Percentiles rank a stretch among this genome's conserved stretches.
phyloP scores from a whole-genome alignment of 73 alveolate genomes.

The Tetrahymena borealis region DNA sequence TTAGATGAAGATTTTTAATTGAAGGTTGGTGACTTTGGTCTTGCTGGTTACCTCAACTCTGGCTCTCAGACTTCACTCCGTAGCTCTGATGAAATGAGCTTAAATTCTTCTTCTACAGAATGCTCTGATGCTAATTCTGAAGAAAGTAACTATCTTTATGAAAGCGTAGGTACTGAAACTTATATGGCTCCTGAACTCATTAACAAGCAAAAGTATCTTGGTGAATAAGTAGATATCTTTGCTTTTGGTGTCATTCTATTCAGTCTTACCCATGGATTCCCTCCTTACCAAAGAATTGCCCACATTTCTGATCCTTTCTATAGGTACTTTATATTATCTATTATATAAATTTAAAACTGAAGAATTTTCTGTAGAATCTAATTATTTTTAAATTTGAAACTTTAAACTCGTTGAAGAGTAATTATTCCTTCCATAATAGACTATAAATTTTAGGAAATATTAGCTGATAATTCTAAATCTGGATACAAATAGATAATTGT shows the following conservation, averaged over 20 bases:
- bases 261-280: background rate
- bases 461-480: too few relatives aligned
- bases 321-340: too few relatives aligned
- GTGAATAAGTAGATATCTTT: background rate
- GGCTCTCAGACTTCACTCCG: background rate
- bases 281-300: background rate
- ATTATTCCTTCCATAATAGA: too few relatives aligned
- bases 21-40: background rate
- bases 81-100: background rate
- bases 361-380: too few relatives aligned
- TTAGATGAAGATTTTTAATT: background rate
- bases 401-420: too few relatives aligned
- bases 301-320: background rate
- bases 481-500: too few relatives aligned
- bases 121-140: background rate
- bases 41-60: background rate
- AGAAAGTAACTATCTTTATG: background rate
- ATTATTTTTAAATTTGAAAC: too few relatives aligned
- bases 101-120: background rate
- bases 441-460: too few relatives aligned
- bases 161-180: background rate
- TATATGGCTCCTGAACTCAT: background rate
- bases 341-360: too few relatives aligned
- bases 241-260: background rate
- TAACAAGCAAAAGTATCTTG: background rate